Evolutionary conservation across 306 rosid species (phyloP).

Genomic region (Spatholobus suberectus): DNA sequence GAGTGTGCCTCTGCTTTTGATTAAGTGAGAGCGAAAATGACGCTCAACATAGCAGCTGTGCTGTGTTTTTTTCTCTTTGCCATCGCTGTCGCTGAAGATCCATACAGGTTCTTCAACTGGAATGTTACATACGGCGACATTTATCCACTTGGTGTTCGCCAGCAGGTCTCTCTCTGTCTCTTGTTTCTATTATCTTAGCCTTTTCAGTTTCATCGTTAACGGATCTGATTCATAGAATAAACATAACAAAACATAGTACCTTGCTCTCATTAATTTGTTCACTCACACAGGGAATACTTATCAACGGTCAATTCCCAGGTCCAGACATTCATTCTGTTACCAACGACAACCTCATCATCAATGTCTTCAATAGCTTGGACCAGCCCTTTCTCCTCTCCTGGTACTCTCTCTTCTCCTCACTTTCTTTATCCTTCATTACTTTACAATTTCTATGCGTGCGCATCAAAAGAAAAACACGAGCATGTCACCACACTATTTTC

Average conservation of each 20-base stretch:
- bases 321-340: slow-evolving; percentile 96
- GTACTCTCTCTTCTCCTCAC: slow-evolving; percentile 41
- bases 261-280: not conserved
- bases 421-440: too few species aligned
- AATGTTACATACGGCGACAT: slow-evolving; percentile 93
- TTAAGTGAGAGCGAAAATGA: slow-evolving; percentile 44
- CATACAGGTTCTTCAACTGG: slow-evolving; percentile 90
- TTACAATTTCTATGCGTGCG: too few species aligned
- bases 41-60: slow-evolving; percentile 38
- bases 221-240: slow-evolving; percentile 13
- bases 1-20: too few species aligned
- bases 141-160: slow-evolving; percentile 93
- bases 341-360: slow-evolving; percentile 92
- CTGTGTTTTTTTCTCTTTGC: slow-evolving; percentile 41
- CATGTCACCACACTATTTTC: too few species aligned
- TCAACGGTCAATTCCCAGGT: slow-evolving; percentile 96
- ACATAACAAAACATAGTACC: not conserved
- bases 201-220: not conserved
- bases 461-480: too few species aligned
- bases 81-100: slow-evolving; percentile 73
- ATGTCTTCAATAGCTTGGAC: slow-evolving; percentile 87
- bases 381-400: slow-evolving; percentile 90
- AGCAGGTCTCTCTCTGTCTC: slow-evolving; percentile 48
- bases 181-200: not conserved
- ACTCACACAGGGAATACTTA: slow-evolving; percentile 75